Conservation (phyloP, 2,329 filamentous ascomycete species). For the Cladosporium sphaerospermum region DNA sequence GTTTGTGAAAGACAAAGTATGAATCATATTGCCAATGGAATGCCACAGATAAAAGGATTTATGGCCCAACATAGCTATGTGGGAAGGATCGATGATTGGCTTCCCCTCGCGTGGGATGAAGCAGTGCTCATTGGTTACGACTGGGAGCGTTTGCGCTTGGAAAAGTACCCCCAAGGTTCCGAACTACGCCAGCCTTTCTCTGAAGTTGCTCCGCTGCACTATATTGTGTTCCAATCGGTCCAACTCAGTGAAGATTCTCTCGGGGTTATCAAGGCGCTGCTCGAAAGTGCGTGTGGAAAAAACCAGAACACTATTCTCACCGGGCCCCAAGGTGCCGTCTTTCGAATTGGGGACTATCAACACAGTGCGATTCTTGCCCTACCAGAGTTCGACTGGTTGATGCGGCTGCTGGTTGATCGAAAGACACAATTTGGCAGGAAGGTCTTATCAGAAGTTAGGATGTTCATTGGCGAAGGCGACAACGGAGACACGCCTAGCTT, state of each 20-base stretch:
- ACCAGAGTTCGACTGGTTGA: not conserved
- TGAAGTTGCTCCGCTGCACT: not conserved
- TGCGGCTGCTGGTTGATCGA: not conserved
- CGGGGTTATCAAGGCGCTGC: not conserved
- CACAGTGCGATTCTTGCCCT: not conserved
- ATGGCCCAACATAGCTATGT: no score
- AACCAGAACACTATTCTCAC: no score
- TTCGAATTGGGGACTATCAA: not conserved
- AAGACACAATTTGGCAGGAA: not conserved
- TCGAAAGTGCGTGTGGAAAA: not conserved
- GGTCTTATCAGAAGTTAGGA: not conserved
- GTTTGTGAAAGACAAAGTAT: no score
- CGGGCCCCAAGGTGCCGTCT: not conserved
- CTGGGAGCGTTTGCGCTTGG: no score
- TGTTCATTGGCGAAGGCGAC: not conserved
- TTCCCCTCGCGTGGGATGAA: no score
- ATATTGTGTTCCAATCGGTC: not conserved
- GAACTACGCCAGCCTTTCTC: no score
- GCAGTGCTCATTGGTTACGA: no score
- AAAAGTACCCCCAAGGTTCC: no score
- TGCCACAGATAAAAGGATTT: no score
- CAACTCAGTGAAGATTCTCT: not conserved
- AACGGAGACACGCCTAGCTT: not conserved
- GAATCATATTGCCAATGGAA: no score
- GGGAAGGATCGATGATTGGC: no score